Evolutionary conservation across 495 filamentous ascomycete species (phyloP), one percentile per base, ranked within the genome.

Genomic region (Entonaema liquescens): DNA sequence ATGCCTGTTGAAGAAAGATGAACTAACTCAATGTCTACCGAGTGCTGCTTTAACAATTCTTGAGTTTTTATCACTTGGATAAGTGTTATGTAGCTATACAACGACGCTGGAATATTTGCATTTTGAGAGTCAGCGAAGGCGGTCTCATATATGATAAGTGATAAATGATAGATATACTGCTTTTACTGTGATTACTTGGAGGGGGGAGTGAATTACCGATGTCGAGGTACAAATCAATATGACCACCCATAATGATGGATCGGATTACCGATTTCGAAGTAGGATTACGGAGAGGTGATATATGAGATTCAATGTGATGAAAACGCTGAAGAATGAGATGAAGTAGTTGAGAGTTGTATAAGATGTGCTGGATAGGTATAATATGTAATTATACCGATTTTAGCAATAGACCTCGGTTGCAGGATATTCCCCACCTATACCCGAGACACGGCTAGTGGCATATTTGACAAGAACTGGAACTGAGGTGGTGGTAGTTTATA

Each of bases 1-100:
- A 13, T 54, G 17, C 26, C 25, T 15, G 50, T 54, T 21, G 2
- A 23, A 8, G 53, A 56, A 33, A 26, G 50, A 17, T 44, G 40
- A 5, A 66, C 83, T 61, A 77, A 92, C 87, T 93, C 88, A 35
- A 93, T 65, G 21, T 87, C 83, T 6, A 93, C 83, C 25, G 82
- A 82, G 68, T 92, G 82, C 3, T 82, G 81, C 31, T 79, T 77
- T 3, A 93, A 82, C 0, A 82, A 68, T 3, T 82, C 79, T 1
- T 79, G 74, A 65, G 91, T 87, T 35, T 81, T 85, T 23, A 81
- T 79, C 38, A 92, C 81, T 69, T 90, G 88, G 13, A 82, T 72
- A 28, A 91, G 82, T 12, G 87, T 84, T 66, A 89, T 82, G 78
- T 89, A 91, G 69, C 89, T 90, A 80, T 92, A 93, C 28, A 88